Conservation (phyloP, 768 basidiomycete genomes). For the Exidia glandulosa region DNA sequence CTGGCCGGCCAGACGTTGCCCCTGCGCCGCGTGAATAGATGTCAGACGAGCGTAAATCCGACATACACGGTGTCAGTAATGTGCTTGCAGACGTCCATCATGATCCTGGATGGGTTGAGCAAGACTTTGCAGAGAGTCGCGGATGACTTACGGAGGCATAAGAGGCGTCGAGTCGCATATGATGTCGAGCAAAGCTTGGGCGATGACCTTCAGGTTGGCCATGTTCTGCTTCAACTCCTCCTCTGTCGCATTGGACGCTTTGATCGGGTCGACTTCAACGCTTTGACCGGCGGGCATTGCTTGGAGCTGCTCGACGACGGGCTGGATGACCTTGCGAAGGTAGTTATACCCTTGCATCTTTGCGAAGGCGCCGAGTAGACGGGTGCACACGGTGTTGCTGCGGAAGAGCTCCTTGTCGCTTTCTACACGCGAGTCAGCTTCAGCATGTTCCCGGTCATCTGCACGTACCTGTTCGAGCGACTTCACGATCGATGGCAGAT, state of each 20-base stretch:
- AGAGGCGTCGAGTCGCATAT: conserved; percentile 58
- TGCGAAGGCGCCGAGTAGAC: conserved; percentile 78
- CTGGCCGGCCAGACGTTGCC: conserved; percentile 64
- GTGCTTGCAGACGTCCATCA: not conserved
- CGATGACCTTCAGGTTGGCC: conserved; percentile 59
- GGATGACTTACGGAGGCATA: conserved; percentile 56
- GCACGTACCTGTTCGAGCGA: conserved; percentile 56
- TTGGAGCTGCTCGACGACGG: conserved; percentile 65
- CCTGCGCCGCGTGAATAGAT: conserved; percentile 23
- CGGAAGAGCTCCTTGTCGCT: conserved; percentile 77
- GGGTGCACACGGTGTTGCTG: conserved; percentile 77
- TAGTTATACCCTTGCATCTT: conserved; percentile 88
- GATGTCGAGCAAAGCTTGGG: conserved; percentile 63
- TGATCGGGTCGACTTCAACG: conserved; percentile 64
- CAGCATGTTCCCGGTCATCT: not conserved
- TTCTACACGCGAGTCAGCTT: conserved; percentile 30
- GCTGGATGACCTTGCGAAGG: conserved; percentile 65
- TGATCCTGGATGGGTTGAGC: conserved; percentile 5
- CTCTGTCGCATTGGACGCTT: conserved; percentile 32
- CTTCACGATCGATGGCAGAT: conserved; percentile 76
- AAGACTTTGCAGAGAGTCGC: not conserved
- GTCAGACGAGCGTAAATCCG: not conserved
- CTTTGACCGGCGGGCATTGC: conserved; percentile 60
- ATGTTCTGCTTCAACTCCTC: conserved; percentile 60
- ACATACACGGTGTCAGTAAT: not conserved